Evolutionary conservation across 345 rosid genomes (phyloP), one percentile per base, ranked within the genome.

Genomic region (Rhodomyrtus tomentosa): DNA sequence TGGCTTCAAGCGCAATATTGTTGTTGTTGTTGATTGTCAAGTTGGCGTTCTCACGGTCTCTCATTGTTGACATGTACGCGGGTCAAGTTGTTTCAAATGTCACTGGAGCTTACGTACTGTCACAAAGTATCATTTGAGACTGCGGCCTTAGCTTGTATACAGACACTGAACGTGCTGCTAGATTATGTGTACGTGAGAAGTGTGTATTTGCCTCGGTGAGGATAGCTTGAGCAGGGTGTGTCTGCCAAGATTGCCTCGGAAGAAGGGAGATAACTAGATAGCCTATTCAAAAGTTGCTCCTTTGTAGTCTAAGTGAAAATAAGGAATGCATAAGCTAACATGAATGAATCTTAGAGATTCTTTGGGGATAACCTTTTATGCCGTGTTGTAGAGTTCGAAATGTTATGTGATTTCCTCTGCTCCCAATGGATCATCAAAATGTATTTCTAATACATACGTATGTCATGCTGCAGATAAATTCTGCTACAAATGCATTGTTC

Each of bases 401-500:
- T 18, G 79, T 68, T 36, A 68, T 10, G 50, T 1, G 0, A 68
- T 4, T 68, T 36, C 45, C 45, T 3, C 25, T 36, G 79, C 79
- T 68, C 42, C 42, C 79, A 20, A 21, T 38, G 36, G 38, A 36
- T 14, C 50, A 49, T 49, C 50, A 11, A 49, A 49, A 49, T 49
- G 45, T 68, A 18, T 12, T 68, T 18, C 56, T 81, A 52, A 81
- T 38, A 7, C 3, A 54, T 20, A 29, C 20, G n/a, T 40, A 38
- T 83, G 32, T 81, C 84, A 55, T 87, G 76, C 84, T 89, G 91
- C 94, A 97, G 98, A 97, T 87, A 94, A 92, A 84, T 97, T 97
- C 86, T 97, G 99, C 88, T 95, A 90, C 85, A 89, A 84, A 5
- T 97, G 98, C 84, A 97, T 97, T 82, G 86, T 90, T 86, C 95